Evolutionary conservation across 176 grass and related monocot genomes (phyloP), one percentile per base, ranked within the genome.

Genomic region (Saccharum officinarum): DNA sequence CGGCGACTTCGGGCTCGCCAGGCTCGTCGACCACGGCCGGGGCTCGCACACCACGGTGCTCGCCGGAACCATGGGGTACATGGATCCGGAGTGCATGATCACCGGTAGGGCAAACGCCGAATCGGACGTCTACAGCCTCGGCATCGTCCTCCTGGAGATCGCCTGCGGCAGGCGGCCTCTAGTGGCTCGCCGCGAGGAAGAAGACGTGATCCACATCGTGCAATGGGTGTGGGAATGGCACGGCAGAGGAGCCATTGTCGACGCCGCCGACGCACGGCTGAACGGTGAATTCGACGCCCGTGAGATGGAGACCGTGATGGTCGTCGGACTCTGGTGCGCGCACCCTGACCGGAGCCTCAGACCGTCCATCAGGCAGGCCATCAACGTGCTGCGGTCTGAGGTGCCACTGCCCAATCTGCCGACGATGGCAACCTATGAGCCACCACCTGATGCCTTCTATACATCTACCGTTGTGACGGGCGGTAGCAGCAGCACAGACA

Each of bases 311-410:
- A 4, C 80, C 0, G 79, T 92, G 63, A 57, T 92, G 84, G 7
- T 77, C 0, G 87, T 88, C 5, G 87, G 92, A 3, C 87, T 94
- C 14, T 88, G 82, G 82, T 94, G 92, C n/a, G 31, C 77, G 8
- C 89, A 89, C 31, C 89, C 87, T 0, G 50, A 86, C 10, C 42
- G 62, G 44, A 85, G 16, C 6, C 7, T 75, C 7, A 40, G 84
- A 5, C 92, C 89, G 5, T 79, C 78, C 0, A 94, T 92, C 38
- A 4, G 47, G 14, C 47, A 50, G 15, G 49, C 49, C 49, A 16
- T 52, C 49, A 18, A 3, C 49, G 49, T 52, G 49, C 49, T 52
- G 15, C 49, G 49, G 4, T 18, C 16, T 17, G 49, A 52, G 16
- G 14, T 4, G 49, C 49, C 49, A 7, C 49, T 18, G 49, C 49